Base-by-base conservation (phyloP, 495 filamentous ascomycete genomes). In the Lasiosphaeris hirsuta region DNA sequence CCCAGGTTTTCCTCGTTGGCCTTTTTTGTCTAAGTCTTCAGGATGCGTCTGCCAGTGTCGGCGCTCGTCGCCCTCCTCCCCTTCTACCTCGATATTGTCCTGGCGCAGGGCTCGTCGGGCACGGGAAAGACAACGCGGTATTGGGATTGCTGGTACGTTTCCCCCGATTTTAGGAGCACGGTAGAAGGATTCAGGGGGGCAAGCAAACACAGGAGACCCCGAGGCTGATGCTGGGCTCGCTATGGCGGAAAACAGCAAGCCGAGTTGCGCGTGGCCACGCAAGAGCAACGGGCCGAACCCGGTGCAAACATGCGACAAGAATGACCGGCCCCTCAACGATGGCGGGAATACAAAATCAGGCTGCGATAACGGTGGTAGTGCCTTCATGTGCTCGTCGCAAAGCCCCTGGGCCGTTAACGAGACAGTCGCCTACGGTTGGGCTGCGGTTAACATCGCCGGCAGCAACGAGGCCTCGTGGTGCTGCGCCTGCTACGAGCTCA, bases 401-500 rank as follows among this genome's bases (percentile, higher is more conserved):
- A 68, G 67, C 58, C 86, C 86, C 9, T 87, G 85, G 84, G 84
- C 81, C 17, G 79, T 86, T 57, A 78, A 68, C 72, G 76, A 79
- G 23, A 71, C 67, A 7, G 34, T 80, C 1, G 72, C 82, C 30
- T 88, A 89, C 67, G 86, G 86, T 34, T 87, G 81, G 69, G 83
- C 84, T 3, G 84, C 84, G 19, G 84, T 85, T 17, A 78, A 72
- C 47, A 74, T 85, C 59, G 56, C 65, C 3, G 81, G 79, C 46
- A 70, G 74, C 53, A 80, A 69, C 35, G 84, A 86, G 71, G 66
- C 60, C 5, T 61, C 62, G 4, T 87, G 84, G 84, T 88, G 86
- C 75, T 88, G 86, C 66, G 75, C 80, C 57, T 88, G 86, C 69
- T 89, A 86, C 68, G 76, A 86, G 70, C 69, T 86, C 46, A 86